Evolutionary conservation across 768 basidiomycete genomes (phyloP).

Genomic region (Panaeolus cyanescens): DNA sequence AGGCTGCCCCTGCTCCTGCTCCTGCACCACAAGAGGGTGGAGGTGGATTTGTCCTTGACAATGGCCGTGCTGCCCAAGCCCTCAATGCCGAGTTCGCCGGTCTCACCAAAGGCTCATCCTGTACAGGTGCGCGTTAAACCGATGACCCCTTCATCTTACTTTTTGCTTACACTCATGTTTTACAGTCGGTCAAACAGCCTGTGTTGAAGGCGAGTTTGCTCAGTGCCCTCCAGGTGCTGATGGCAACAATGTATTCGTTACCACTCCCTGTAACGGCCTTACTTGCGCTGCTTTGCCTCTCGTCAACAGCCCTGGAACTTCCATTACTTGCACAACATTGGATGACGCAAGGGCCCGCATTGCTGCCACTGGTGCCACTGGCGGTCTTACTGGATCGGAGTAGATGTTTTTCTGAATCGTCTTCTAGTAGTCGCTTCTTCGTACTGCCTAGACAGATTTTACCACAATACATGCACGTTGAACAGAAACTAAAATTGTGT

Average conservation of each 20-base stretch:
- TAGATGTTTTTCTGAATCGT: neutral
- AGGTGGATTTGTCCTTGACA: conserved; percentile 24
- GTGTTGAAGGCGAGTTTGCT: conserved; percentile 46
- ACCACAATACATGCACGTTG: neutral
- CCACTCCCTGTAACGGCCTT: conserved; percentile 36
- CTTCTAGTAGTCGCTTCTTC: neutral
- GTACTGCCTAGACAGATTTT: neutral
- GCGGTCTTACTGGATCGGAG: conserved; percentile 39
- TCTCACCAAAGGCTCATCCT: conserved; percentile 46
- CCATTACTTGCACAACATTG: conserved; percentile 49
- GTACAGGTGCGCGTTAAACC: conserved; percentile 33
- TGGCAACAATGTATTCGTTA: conserved; percentile 27
- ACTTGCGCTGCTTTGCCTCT: conserved; percentile 55
- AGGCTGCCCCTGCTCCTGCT: conserved; percentile 15
- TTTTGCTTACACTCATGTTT: neutral
- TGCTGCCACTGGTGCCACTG: conserved; percentile 40
- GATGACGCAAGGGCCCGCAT: conserved; percentile 48
- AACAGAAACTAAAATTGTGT: neutral
- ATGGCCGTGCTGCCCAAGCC: conserved; percentile 52
- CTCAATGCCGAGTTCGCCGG: conserved; percentile 53
- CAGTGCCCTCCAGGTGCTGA: conserved; percentile 50
- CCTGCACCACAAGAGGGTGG: conserved; percentile 19
- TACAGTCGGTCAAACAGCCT: conserved; percentile 36
- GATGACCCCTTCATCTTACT: neutral
- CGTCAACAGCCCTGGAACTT: conserved; percentile 54